phyloP scores from a whole-genome alignment of 495 filamentous ascomycete species.

The Aspergillus saccharolyticus region DNA sequence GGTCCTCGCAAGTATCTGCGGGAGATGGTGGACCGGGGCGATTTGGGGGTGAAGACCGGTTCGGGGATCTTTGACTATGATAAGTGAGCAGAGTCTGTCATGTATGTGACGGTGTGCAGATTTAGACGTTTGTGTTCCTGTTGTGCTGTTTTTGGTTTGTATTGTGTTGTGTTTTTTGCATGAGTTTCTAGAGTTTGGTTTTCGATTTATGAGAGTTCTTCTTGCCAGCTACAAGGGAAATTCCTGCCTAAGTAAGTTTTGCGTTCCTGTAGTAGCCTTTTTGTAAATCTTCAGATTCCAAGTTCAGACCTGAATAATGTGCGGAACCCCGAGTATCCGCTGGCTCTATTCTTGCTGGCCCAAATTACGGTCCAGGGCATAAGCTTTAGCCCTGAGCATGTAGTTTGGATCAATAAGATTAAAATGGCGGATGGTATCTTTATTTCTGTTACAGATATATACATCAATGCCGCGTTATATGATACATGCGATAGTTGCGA shows the following conservation, averaged over 20 bases:
- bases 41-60: conserved; percentile 29
- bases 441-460: background rate
- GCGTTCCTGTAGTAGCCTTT: too few species aligned
- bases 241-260: too few species aligned
- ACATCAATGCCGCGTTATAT: background rate
- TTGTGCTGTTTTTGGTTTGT: background rate
- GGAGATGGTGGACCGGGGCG: conserved; percentile 23
- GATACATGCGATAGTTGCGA: background rate
- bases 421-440: background rate
- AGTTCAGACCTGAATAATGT: too few species aligned
- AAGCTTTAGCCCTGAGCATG: too few species aligned
- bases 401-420: background rate
- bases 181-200: too few species aligned
- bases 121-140: background rate
- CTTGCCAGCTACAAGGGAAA: too few species aligned
- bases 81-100: background rate
- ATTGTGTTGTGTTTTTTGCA: too few species aligned
- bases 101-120: background rate
- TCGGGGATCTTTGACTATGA: conserved; percentile 31
- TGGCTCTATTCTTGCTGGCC: too few species aligned
- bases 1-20: conserved; percentile 21
- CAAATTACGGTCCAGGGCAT: too few species aligned
- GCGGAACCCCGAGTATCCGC: too few species aligned
- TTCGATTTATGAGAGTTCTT: too few species aligned
- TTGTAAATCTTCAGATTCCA: too few species aligned